phyloP scores from a whole-genome alignment of 345 rosid genomes.

The Hypericum perforatum region DNA sequence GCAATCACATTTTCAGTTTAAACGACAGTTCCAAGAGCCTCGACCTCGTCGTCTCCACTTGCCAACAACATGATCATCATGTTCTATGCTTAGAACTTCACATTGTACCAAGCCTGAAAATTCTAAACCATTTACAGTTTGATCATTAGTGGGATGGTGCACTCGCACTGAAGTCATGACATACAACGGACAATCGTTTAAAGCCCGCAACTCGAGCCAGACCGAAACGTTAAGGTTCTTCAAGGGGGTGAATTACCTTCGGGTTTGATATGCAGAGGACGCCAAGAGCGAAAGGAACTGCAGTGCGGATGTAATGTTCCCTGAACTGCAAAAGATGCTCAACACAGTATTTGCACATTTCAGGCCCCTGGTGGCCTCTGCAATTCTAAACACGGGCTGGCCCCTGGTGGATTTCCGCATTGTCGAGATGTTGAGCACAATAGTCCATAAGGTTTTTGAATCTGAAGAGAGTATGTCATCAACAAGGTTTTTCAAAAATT shows the following conservation, averaged over 20 bases:
- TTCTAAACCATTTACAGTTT: too few species aligned
- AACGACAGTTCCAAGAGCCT: too few species aligned
- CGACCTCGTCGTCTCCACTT: too few species aligned
- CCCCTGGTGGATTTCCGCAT: slow-evolving; percentile 81
- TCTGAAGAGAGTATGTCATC: slow-evolving; percentile 27
- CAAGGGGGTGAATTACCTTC: slow-evolving; percentile 38
- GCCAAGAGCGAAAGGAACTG: slow-evolving; percentile 96
- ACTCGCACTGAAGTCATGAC: too few species aligned
- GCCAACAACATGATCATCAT: too few species aligned
- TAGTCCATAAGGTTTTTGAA: slow-evolving; percentile 81
- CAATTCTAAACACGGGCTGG: slow-evolving; percentile 94
- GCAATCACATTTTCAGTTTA: too few species aligned
- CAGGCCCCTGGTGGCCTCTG: slow-evolving; percentile 95
- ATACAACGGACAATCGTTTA: too few species aligned
- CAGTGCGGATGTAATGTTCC: slow-evolving; percentile 74
- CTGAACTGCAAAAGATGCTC: slow-evolving; percentile 94
- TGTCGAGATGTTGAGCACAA: slow-evolving; percentile 84
- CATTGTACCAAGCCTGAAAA: too few species aligned
- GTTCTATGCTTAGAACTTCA: too few species aligned
- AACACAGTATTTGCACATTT: slow-evolving; percentile 85
- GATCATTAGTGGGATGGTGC: too few species aligned
- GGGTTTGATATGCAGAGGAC: slow-evolving; percentile 97
- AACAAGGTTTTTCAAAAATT: too few species aligned
- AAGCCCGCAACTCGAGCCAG: background rate
- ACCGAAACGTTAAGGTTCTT: background rate